Percentiles rank a stretch among this genome's conserved stretches.
Evolutionary conservation across 1,284 basidiomycete species (phyloP).

Genomic region (Ganoderma boninense): DNA sequence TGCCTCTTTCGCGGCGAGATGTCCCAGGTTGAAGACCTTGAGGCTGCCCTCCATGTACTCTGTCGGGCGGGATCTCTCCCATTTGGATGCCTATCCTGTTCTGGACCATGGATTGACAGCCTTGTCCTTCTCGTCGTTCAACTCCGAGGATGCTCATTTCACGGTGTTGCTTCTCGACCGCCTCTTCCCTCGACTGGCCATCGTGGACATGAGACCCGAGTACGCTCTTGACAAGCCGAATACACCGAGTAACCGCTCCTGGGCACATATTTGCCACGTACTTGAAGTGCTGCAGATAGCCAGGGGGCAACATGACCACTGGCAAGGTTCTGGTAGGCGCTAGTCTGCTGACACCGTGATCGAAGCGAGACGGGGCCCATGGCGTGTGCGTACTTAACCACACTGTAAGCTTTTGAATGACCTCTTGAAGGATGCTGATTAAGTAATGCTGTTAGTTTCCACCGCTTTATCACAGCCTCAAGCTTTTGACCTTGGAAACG

Average conservation of each 20-base stretch:
- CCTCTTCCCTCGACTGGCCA: neutral
- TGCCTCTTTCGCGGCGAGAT: neutral
- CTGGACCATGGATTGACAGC: neutral
- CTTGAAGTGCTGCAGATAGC: neutral
- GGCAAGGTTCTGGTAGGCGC: neutral
- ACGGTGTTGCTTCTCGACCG: neutral
- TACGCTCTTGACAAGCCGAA: neutral
- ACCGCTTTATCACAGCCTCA: too few species aligned
- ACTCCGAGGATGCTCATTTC: neutral
- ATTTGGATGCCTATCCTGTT: neutral
- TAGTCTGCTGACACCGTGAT: too few species aligned
- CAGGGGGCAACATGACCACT: neutral
- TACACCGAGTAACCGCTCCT: too few species aligned
- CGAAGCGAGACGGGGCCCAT: too few species aligned
- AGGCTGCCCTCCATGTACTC: neutral
- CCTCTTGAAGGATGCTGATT: too few species aligned
- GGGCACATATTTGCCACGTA: neutral
- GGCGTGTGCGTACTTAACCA: too few species aligned
- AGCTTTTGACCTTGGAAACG: too few species aligned
- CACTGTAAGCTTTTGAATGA: too few species aligned
- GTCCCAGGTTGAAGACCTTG: neutral
- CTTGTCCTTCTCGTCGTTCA: neutral
- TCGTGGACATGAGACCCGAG: neutral
- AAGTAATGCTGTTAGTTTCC: too few species aligned
- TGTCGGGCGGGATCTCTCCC: too few species aligned